Evolutionary conservation across 805 yeast genomes (phyloP).

Genomic region (Maudiozyma pseudohumilis): DNA sequence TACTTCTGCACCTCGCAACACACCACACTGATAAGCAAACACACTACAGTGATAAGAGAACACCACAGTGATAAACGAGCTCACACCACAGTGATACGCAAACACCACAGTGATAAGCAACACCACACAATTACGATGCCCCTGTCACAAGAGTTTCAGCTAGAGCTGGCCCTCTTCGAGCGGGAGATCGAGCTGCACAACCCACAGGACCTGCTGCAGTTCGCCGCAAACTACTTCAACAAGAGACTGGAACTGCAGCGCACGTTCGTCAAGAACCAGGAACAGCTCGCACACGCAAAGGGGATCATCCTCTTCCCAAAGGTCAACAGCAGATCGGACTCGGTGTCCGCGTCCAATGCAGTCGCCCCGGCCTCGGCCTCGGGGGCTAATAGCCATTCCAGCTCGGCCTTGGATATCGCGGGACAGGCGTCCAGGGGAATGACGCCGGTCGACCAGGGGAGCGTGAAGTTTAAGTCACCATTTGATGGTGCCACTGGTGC

Average conservation of each 20-base stretch:
- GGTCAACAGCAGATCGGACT: slow-evolving; percentile 22
- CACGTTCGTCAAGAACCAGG: slow-evolving; percentile 7
- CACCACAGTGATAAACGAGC: too few species aligned
- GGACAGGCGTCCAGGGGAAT: slow-evolving; percentile 6
- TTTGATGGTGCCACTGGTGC: slow-evolving; percentile 36
- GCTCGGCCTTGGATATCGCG: slow-evolving; percentile 1
- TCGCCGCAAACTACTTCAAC: slow-evolving; percentile 66
- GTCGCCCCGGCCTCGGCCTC: too few species aligned
- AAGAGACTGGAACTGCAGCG: slow-evolving; percentile 49
- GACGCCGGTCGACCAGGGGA: slow-evolving; percentile 4
- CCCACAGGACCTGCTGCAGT: slow-evolving; percentile 63
- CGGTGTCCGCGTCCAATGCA: slow-evolving; percentile 21
- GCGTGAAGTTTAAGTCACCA: slow-evolving; percentile 44
- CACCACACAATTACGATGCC: slow-evolving; percentile 4
- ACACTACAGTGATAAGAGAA: too few species aligned
- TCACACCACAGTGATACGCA: too few species aligned
- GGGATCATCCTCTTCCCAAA: slow-evolving; percentile 38
- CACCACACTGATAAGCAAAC: too few species aligned
- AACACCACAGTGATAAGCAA: too few species aligned
- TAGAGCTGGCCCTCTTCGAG: slow-evolving; percentile 56
- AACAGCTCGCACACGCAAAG: slow-evolving; percentile 36
- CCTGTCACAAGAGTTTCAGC: slow-evolving; percentile 16
- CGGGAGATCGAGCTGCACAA: slow-evolving; percentile 43
- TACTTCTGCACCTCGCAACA: too few species aligned
- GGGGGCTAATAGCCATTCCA: slow-evolving; percentile 1